phyloP scores from a whole-genome alignment of 345 rosid species.

The Hypericum perforatum region DNA sequence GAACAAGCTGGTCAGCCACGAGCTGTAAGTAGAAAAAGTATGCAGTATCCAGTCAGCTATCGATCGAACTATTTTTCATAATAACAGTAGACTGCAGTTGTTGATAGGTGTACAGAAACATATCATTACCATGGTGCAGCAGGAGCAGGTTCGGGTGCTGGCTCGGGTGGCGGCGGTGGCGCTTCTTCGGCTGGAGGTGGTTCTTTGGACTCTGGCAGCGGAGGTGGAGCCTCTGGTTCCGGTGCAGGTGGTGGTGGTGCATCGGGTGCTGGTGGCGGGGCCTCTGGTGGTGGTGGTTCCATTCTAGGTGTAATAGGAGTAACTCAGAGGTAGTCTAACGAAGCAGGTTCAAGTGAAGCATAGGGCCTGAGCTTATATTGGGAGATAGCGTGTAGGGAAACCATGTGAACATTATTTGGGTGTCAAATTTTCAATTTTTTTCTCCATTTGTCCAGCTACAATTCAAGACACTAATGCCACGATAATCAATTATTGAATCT shows the following conservation, averaged over 20 bases:
- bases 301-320: background rate
- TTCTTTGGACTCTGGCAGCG: background rate
- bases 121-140: background rate
- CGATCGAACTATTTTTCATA: no score
- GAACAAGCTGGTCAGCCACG: conserved; percentile 5
- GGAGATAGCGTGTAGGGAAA: background rate
- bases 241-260: background rate
- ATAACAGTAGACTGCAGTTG: no score
- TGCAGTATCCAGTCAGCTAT: no score
- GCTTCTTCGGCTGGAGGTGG: background rate
- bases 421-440: background rate
- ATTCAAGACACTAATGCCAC: background rate
- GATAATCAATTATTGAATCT: background rate
- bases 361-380: background rate
- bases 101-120: no score
- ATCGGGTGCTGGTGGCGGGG: no score
- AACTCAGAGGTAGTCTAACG: no score
- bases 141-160: background rate
- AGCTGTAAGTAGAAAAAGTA: background rate
- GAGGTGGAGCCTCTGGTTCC: background rate
- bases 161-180: background rate
- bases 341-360: background rate
- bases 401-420: background rate
- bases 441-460: background rate
- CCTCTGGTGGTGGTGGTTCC: background rate